Conservation (phyloP, 73 alveolate genomes). For the Paramecium tetraurelia region DNA sequence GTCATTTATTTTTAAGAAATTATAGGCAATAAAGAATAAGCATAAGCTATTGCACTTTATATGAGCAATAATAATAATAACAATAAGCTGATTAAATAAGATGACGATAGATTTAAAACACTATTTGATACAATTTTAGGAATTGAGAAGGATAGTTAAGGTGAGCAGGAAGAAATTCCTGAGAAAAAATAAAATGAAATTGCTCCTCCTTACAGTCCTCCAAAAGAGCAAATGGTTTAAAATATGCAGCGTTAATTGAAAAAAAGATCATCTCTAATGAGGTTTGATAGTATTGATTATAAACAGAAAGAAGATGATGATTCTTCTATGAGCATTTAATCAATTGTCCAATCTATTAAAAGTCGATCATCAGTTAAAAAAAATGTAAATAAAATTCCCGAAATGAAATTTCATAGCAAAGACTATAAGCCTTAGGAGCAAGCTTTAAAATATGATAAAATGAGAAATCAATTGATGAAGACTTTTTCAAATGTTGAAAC, state of each 20-base stretch:
- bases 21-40: slow-evolving; percentile 57
- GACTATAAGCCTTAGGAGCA: background rate
- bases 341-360: background rate
- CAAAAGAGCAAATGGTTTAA: background rate
- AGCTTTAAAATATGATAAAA: background rate
- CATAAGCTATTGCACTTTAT: slow-evolving; percentile 51
- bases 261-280: background rate
- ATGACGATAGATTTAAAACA: slow-evolving; percentile 45
- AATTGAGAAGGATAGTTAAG: background rate
- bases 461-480: slow-evolving; percentile 45
- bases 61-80: slow-evolving; percentile 33
- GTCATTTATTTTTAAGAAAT: slow-evolving; percentile 15
- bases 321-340: background rate
- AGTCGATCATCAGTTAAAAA: background rate
- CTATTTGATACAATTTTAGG: slow-evolving; percentile 70
- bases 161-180: background rate
- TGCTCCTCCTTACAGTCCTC: background rate
- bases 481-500: slow-evolving; percentile 70
- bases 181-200: background rate
- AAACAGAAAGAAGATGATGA: background rate
- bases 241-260: background rate
- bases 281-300: background rate
- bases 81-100: background rate
- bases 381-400: background rate
- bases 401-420: background rate